phyloP scores from a whole-genome alignment of 2,329 filamentous ascomycete species.

The Curvularia sp. region DNA sequence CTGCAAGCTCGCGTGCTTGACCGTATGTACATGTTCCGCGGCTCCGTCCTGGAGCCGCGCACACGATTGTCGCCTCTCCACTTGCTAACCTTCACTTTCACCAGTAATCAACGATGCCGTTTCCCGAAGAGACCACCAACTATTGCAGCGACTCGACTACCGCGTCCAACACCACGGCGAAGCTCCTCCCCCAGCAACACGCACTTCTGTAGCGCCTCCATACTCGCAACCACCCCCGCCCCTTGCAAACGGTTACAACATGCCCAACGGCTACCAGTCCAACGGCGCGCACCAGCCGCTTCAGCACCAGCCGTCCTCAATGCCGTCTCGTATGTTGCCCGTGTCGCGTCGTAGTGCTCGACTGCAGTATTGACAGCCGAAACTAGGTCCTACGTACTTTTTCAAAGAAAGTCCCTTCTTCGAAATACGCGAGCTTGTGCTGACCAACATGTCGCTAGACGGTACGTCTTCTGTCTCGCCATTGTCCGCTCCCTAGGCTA shows the following conservation, averaged over 20 bases:
- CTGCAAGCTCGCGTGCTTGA: constrained; percentile 79
- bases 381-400: constrained; percentile 53
- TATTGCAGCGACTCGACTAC: constrained; percentile 50
- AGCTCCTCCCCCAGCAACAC: constrained; percentile 38
- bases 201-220: constrained; percentile 28
- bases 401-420: constrained; percentile 90
- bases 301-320: constrained; percentile 26
- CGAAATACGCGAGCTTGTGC: constrained; percentile 69
- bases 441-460: constrained; percentile 72
- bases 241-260: constrained; percentile 31
- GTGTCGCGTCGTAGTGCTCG: constrained; percentile 21
- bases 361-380: neutral
- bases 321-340: constrained; percentile 26
- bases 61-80: constrained; percentile 2
- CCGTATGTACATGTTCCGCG: constrained; percentile 65
- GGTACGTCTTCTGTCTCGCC: constrained; percentile 67
- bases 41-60: neutral
- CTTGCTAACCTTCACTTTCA: constrained; percentile 32
- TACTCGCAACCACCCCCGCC: constrained; percentile 29
- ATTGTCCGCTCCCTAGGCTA: constrained; percentile 6
- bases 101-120: constrained; percentile 52
- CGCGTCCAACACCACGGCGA: constrained; percentile 53
- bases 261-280: constrained; percentile 31
- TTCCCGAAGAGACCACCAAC: constrained; percentile 42
- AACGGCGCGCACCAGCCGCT: constrained; percentile 21